phyloP scores from a whole-genome alignment of 2,329 filamentous ascomycete species.

The Raffaelea deltoideospora region DNA sequence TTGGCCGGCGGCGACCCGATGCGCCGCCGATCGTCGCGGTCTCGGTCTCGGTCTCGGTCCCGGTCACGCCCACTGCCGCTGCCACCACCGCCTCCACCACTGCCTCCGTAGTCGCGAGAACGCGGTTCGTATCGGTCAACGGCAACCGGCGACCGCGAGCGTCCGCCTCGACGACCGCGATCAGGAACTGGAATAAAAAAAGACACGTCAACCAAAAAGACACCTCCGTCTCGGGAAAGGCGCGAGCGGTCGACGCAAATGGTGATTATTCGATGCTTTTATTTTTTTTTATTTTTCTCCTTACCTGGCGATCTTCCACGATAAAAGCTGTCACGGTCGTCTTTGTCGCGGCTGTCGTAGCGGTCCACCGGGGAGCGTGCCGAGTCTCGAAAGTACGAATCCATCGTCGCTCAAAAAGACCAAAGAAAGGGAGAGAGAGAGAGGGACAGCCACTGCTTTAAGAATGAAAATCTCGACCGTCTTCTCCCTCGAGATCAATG shows the following conservation, averaged over 20 bases:
- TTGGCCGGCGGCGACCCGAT: slow-evolving; percentile 49
- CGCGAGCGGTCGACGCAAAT: too few relatives aligned
- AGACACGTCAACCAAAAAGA: slow-evolving; percentile 1
- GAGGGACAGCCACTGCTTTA: too few relatives aligned
- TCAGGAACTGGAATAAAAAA: slow-evolving; percentile 31
- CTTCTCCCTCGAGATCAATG: too few relatives aligned
- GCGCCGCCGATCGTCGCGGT: slow-evolving; percentile 51
- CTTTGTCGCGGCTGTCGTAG: slow-evolving; percentile 34
- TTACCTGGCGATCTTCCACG: slow-evolving; percentile 57
- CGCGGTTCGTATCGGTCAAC: slow-evolving; percentile 69
- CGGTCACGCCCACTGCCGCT: slow-evolving; percentile 17
- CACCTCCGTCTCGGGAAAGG: too few relatives aligned
- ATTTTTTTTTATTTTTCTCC: too few relatives aligned
- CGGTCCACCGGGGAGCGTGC: slow-evolving; percentile 39
- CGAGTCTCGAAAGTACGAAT: slow-evolving; percentile 41
- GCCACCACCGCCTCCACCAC: too few relatives aligned
- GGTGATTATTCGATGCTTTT: too few relatives aligned
- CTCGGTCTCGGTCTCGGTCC: slow-evolving; percentile 26
- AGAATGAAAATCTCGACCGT: too few relatives aligned
- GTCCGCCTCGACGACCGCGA: slow-evolving; percentile 40
- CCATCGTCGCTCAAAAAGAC: slow-evolving; percentile 23
- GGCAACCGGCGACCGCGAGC: slow-evolving; percentile 53
- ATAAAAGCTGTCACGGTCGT: slow-evolving; percentile 46
- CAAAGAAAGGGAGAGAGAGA: too few relatives aligned
- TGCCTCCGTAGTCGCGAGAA: slow-evolving; percentile 49